Evolutionary conservation across 78 protist species (phyloP).

Genomic region (Pelomyxa schiedti): DNA sequence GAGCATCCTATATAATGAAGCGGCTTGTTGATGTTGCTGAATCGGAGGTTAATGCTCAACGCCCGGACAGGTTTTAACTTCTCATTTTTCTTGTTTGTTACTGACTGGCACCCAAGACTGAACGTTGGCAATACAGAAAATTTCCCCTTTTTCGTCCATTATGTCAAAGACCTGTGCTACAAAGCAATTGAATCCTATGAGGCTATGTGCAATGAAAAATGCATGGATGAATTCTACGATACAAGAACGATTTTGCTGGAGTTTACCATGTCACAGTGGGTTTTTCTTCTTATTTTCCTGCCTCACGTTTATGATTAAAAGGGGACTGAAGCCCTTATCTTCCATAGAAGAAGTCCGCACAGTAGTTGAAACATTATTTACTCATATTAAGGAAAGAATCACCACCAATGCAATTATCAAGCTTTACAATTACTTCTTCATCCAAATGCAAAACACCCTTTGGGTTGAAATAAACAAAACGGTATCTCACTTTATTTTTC

Average conservation of each 20-base stretch:
- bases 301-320: too few species aligned
- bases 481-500: too few species aligned
- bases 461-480: too few species aligned
- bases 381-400: slow-evolving; percentile 23
- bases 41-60: too few species aligned
- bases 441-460: too few species aligned
- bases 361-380: slow-evolving; percentile 36
- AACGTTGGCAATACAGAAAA: too few species aligned
- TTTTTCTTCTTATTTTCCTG: not conserved
- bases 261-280: not conserved
- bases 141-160: too few species aligned
- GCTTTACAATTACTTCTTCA: slow-evolving; percentile 42
- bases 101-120: too few species aligned
- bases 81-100: too few species aligned
- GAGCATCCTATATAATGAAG: slow-evolving; percentile 36
- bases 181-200: slow-evolving; percentile 32
- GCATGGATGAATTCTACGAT: slow-evolving; percentile 54
- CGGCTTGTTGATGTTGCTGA: slow-evolving; percentile 56
- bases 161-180: too few species aligned
- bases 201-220: slow-evolving; percentile 23
- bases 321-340: slow-evolving; percentile 3
- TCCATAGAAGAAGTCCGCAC: slow-evolving; percentile 5
- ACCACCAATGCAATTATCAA: slow-evolving; percentile 38
- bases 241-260: slow-evolving; percentile 45
- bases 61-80: too few species aligned